These are phyloP conservation scores for Hymenoscyphus fructigenus DNA, from an alignment of 2,329 filamentous ascomycete genomes.

Conservation along the genomic window DNA sequence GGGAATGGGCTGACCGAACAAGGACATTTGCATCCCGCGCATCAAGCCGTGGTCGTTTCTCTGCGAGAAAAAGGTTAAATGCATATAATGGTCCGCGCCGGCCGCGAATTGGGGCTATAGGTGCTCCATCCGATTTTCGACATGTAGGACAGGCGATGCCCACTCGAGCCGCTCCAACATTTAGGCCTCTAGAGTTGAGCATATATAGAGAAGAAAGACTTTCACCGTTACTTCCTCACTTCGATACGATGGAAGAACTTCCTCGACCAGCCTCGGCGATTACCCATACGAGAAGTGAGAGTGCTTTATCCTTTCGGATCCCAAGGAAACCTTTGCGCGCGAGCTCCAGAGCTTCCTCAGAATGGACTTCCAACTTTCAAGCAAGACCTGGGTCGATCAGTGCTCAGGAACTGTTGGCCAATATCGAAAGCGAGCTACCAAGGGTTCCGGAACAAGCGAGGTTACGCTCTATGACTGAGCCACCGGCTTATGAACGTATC, in stretches of 20 bases:
- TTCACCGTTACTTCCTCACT: conserved; percentile 56
- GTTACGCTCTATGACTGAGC: conserved; percentile 32
- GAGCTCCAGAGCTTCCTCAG: conserved; percentile 29
- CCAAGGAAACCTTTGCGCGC: conserved; percentile 34
- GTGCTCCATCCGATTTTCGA: conserved; percentile 57
- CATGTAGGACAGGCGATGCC: conserved; percentile 51
- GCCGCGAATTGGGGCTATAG: conserved; percentile 56
- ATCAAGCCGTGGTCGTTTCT: conserved; percentile 45
- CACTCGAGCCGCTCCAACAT: conserved; percentile 36
- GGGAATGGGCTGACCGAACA: conserved; percentile 37
- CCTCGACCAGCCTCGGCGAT: conserved; percentile 22
- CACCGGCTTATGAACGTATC: conserved; percentile 34
- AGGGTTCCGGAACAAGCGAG: conserved; percentile 29
- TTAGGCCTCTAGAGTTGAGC: conserved; percentile 57
- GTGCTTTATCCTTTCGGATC: conserved; percentile 32
- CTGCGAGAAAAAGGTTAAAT: conserved; percentile 43
- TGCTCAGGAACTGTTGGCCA: conserved; percentile 29
- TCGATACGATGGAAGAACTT: conserved; percentile 39
- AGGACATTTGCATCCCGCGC: conserved; percentile 42
- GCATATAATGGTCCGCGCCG: conserved; percentile 46
- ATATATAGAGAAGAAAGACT: conserved; percentile 50
- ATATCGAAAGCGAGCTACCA: conserved; percentile 29
- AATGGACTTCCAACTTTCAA: conserved; percentile 26
- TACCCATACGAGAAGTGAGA: conserved; percentile 32
- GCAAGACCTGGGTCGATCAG: conserved; percentile 28